Conservation (phyloP, 2,329 filamentous ascomycete genomes). For the Colletotrichum tabaci region DNA sequence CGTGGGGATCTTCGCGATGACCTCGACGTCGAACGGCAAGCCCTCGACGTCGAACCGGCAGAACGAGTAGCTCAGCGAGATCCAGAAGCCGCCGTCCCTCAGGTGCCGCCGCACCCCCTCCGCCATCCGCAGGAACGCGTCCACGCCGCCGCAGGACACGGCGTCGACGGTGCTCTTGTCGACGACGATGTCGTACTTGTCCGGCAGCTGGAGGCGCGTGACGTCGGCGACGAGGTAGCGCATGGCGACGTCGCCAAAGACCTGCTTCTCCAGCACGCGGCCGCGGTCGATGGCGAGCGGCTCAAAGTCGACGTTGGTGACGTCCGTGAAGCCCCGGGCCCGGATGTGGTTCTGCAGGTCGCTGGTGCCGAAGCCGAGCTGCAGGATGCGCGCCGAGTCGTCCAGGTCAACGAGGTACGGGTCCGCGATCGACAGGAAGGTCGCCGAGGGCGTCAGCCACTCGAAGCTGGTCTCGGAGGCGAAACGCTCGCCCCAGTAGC, state of each 20-base stretch:
- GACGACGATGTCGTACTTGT: conserved; percentile 58
- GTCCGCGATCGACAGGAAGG: conserved; percentile 58
- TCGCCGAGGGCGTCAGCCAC: conserved; percentile 61
- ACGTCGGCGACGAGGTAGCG: conserved; percentile 61
- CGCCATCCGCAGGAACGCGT: conserved; percentile 56
- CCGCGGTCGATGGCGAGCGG: conserved; percentile 62
- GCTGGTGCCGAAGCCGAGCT: conserved; percentile 66
- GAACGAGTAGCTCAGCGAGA: conserved; percentile 64
- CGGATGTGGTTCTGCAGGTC: conserved; percentile 65
- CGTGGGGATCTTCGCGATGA: conserved; percentile 59
- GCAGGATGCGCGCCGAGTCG: conserved; percentile 55
- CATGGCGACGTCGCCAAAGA: conserved; percentile 62
- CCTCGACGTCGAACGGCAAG: conserved; percentile 59
- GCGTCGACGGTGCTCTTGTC: conserved; percentile 68
- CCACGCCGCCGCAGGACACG: conserved; percentile 61
- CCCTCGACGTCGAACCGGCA: conserved; percentile 55
- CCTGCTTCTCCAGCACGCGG: conserved; percentile 54
- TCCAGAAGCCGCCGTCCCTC: conserved; percentile 57
- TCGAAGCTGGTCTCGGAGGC: conserved; percentile 61
- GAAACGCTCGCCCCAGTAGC: conserved; percentile 66
- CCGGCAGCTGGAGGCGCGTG: conserved; percentile 52
- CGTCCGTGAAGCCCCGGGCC: conserved; percentile 55
- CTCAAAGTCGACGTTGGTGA: conserved; percentile 67
- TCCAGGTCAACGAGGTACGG: conserved; percentile 53
- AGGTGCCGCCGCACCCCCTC: conserved; percentile 54